These are phyloP conservation scores for Kodamaea derodonti DNA, from an alignment of 1,139 yeast species.

Conservation along the genomic window DNA sequence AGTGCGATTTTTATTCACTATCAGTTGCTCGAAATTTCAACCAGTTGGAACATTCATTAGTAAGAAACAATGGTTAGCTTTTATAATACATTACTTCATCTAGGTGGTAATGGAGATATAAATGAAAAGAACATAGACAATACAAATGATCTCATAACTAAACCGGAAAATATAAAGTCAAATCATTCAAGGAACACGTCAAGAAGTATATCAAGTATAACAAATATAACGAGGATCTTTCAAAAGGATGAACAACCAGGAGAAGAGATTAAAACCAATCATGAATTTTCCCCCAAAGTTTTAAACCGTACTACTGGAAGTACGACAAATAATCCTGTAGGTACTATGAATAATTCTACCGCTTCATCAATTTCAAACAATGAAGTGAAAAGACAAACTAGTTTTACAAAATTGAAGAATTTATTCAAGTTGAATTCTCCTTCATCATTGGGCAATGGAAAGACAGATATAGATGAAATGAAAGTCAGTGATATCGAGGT, in stretches of 20 bases:
- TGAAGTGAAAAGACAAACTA: conserved; percentile 11
- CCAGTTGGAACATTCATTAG: background rate
- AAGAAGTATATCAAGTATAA: background rate
- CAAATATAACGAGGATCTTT: too few species aligned
- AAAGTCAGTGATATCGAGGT: background rate
- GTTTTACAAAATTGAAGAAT: conserved; percentile 13
- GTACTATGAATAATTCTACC: background rate
- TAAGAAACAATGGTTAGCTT: conserved; percentile 11
- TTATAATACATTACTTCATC: conserved; percentile 12
- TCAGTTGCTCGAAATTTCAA: background rate
- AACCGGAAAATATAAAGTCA: too few species aligned
- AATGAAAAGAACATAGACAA: background rate
- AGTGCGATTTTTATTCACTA: background rate
- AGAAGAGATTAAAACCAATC: conserved; percentile 4
- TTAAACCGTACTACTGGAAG: background rate
- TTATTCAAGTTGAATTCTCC: conserved; percentile 12
- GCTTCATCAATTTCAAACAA: conserved; percentile 2
- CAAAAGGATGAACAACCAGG: conserved; percentile 6
- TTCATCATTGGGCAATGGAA: background rate
- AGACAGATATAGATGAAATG: background rate
- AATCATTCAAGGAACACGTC: background rate
- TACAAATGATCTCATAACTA: too few species aligned
- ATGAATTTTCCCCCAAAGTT: background rate
- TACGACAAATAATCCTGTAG: background rate
- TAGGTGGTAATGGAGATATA: conserved; percentile 5